phyloP scores from a whole-genome alignment of 768 basidiomycete species.

The Boletellus sp. region DNA sequence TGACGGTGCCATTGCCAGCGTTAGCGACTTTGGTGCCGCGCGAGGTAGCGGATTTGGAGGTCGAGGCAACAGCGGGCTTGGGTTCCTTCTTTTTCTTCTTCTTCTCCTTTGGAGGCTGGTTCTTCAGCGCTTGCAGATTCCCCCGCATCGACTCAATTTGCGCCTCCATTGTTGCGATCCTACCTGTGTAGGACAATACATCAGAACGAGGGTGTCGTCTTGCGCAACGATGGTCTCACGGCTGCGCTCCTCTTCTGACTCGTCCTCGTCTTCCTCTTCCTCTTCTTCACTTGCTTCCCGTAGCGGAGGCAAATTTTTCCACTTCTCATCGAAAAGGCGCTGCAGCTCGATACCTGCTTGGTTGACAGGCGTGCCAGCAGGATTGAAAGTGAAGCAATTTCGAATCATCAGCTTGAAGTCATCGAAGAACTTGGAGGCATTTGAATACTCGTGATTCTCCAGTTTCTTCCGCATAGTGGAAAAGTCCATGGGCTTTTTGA shows the following conservation, averaged over 20 bases:
- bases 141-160: conserved; percentile 77
- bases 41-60: conserved; percentile 51
- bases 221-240: conserved; percentile 42
- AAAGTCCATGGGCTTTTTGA: conserved; percentile 96
- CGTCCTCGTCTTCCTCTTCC: conserved; percentile 60
- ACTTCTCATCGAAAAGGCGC: conserved; percentile 88
- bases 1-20: conserved; percentile 42
- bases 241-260: conserved; percentile 62
- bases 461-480: conserved; percentile 85
- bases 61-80: conserved; percentile 54
- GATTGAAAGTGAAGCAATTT: conserved; percentile 93
- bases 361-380: conserved; percentile 81
- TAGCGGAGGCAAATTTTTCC: conserved; percentile 70
- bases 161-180: conserved; percentile 73
- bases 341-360: conserved; percentile 83
- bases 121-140: conserved; percentile 63
- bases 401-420: conserved; percentile 95
- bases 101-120: conserved; percentile 55
- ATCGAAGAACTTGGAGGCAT: conserved; percentile 76
- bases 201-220: conserved; percentile 4
- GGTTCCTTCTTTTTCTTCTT: conserved; percentile 70
- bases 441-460: conserved; percentile 69
- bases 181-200: conserved; percentile 42
- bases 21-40: conserved; percentile 46
- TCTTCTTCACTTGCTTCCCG: conserved; percentile 55